phyloP scores from a whole-genome alignment of 1,284 basidiomycete species.

The Ganoderma lingzhi region DNA sequence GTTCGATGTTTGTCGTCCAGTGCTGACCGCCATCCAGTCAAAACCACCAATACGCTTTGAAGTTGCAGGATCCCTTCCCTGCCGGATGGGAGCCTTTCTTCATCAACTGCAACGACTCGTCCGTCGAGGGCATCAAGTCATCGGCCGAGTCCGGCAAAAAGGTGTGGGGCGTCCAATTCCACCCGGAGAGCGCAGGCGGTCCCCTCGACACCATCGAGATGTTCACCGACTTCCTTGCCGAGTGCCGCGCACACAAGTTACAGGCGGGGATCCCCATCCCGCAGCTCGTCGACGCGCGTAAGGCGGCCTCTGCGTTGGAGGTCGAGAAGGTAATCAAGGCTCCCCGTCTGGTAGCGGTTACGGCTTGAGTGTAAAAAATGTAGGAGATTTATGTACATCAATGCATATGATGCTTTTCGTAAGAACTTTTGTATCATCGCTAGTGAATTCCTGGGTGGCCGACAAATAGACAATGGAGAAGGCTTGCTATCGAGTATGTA shows the following conservation, averaged over 20 bases:
- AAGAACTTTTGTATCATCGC: neutral
- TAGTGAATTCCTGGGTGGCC: neutral
- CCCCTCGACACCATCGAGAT: conserved; percentile 96
- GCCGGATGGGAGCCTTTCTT: conserved; percentile 97
- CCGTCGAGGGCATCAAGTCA: conserved; percentile 97
- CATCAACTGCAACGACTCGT: conserved; percentile 97
- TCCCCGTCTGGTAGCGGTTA: conserved; percentile 40
- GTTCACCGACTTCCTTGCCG: conserved; percentile 90
- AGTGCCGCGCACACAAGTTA: conserved; percentile 71
- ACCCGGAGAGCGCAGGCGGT: conserved; percentile 93
- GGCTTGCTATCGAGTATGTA: no score
- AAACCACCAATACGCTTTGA: conserved; percentile 96
- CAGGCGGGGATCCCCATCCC: conserved; percentile 34
- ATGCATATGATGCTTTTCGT: neutral
- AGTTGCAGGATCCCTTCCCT: conserved; percentile 92
- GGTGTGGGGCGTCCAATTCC: conserved; percentile 97
- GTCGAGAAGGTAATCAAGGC: conserved; percentile 26
- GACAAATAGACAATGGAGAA: no score
- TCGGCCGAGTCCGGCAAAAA: conserved; percentile 87
- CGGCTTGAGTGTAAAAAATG: conserved; percentile 30
- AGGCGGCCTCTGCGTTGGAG: conserved; percentile 30
- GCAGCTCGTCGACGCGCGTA: conserved; percentile 38
- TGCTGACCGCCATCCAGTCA: conserved; percentile 58
- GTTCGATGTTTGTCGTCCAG: neutral
- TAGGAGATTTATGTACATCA: neutral